phyloP scores from a whole-genome alignment of 164 flowering plant genomes.

The Kingdonia uniflora region DNA sequence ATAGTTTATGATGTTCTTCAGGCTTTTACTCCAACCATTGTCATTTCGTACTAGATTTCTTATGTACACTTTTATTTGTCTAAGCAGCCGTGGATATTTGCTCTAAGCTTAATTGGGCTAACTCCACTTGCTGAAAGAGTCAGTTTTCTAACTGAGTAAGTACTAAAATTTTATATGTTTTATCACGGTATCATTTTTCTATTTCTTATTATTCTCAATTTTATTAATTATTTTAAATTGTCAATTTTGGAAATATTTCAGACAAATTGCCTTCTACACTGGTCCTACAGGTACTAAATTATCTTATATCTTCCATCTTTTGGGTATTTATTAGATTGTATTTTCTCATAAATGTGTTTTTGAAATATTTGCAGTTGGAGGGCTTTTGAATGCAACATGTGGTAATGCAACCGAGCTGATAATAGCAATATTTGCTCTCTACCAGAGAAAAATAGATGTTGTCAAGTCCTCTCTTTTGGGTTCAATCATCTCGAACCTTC shows the following conservation, averaged over 20 bases:
- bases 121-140: slow-evolving; percentile 88
- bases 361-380: slow-evolving; percentile 48
- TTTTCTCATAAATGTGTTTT: no score
- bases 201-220: no score
- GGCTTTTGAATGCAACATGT: slow-evolving; percentile 92
- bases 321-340: neutral
- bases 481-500: slow-evolving; percentile 82
- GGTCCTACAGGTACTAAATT: slow-evolving; percentile 84
- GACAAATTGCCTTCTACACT: slow-evolving; percentile 79
- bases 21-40: neutral
- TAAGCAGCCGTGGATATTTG: slow-evolving; percentile 83
- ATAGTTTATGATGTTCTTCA: neutral
- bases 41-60: neutral
- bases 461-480: slow-evolving; percentile 91
- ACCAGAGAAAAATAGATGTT: slow-evolving; percentile 46
- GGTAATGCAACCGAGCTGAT: slow-evolving; percentile 94
- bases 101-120: slow-evolving; percentile 72
- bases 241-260: slow-evolving; percentile 22
- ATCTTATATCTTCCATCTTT: slow-evolving; percentile 13
- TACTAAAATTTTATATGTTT: neutral
- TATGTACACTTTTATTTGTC: neutral
- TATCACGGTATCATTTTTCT: no score
- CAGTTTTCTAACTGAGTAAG: slow-evolving; percentile 96
- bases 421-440: slow-evolving; percentile 69
- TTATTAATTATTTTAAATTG: slow-evolving; percentile 32